Conservation (phyloP, 169 alveolate genomes). For the Cryptosporidium felis region DNA sequence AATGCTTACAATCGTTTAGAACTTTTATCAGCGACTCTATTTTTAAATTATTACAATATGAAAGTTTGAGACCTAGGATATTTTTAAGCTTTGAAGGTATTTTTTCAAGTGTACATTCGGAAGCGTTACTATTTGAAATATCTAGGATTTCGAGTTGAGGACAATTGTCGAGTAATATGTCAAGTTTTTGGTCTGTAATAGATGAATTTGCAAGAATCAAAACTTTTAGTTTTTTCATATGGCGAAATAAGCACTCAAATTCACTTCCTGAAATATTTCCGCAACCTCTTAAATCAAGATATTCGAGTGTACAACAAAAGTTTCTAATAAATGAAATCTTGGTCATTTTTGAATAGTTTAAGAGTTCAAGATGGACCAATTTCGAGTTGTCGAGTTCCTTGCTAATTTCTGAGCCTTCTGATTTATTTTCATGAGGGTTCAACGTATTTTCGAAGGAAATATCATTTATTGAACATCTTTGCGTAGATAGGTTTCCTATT, state of each 20-base stretch:
- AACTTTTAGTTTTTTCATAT: conserved; percentile 11
- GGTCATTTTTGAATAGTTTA: background rate
- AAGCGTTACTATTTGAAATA: background rate
- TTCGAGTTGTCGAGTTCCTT: background rate
- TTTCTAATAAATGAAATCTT: conserved; percentile 11
- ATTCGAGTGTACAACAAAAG: conserved; percentile 10
- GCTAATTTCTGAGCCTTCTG: background rate
- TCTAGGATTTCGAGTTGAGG: conserved; percentile 22
- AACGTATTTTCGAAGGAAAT: background rate
- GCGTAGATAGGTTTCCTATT: background rate
- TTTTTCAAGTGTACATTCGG: background rate
- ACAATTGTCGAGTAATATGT: background rate
- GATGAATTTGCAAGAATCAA: background rate
- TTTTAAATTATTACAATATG: conserved; percentile 14
- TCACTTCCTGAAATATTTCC: background rate
- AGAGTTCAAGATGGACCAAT: background rate
- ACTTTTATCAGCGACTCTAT: background rate
- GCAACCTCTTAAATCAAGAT: conserved; percentile 40
- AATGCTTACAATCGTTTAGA: background rate
- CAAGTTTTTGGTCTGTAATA: background rate
- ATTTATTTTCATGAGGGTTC: background rate
- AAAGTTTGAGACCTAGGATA: conserved; percentile 15
- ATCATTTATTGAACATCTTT: conserved; percentile 5
- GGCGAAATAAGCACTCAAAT: background rate
- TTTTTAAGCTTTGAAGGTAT: background rate